Base-by-base conservation (phyloP, 2,329 filamentous ascomycete genomes). In the Tricladium varicosporioides region DNA sequence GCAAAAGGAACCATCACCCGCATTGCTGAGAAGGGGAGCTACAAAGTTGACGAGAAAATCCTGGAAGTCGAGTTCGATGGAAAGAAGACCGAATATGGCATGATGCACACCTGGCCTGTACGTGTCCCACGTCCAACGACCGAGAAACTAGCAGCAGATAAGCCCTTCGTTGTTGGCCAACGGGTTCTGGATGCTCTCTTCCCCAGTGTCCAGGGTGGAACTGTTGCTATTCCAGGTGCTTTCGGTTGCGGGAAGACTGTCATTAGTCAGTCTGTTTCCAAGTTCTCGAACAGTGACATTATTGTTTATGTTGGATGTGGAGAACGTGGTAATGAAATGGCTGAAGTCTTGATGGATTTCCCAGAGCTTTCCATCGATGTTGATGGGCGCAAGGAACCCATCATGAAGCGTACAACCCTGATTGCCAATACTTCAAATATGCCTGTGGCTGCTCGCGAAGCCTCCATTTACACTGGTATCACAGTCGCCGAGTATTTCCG, bases 341-440 rank as follows among this genome's bases (percentile, higher is more conserved):
- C 94, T 63, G 94, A 99, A 83, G 94, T 99, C 67, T 83, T 99
- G 83, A 97, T 97, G 89, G 94, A 99, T 77, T 99, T 99, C 82
- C 94, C 94, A 58, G 92, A 97, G 83, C 89, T 99, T 64, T 89
- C 90, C 48, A 99, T 99, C 71, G 88, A 95, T 15, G 86, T 97
- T 67, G 88, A 96, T 45, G 94, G 94, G 68, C 91, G 93, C 72
- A 88, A 93, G 77, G 94, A 99, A 74, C 92, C 93, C 66, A 99
- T 99, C 80, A 99, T 99, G 94, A 99, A 99, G 85, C 93, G 94
- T 74, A 99, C 94, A 14, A 95, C 92, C 18, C 83, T 99, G 60
- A 97, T 99, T 72, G 94, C 94, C 74, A 99, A 99, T 78, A 99
- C 94, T 45, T 99, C 94, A 69, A 99, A 99, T 82, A 99, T 99